phyloP scores from a whole-genome alignment of 352 stramenopile species.

The Pythium phragmitis region DNA sequence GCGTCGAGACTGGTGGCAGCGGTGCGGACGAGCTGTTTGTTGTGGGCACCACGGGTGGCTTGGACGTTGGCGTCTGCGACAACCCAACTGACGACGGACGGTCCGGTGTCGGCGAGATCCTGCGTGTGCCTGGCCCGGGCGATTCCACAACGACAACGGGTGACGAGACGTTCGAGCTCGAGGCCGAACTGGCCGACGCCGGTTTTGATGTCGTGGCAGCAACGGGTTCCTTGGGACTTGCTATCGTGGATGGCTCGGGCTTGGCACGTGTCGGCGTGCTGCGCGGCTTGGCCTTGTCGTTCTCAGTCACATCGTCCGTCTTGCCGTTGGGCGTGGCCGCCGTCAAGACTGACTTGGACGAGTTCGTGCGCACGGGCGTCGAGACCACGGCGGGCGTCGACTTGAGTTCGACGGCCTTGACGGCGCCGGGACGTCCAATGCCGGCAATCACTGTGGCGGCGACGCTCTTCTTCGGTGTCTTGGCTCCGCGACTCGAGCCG shows the following conservation, averaged over 20 bases:
- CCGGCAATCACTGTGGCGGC: constrained; percentile 54
- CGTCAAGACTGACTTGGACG: constrained; percentile 33
- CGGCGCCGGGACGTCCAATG: constrained; percentile 66
- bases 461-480: constrained; percentile 72
- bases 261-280: constrained; percentile 50
- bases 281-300: constrained; percentile 48
- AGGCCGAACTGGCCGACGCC: constrained; percentile 17
- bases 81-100: constrained; percentile 13
- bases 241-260: constrained; percentile 35
- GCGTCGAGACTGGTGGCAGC: constrained; percentile 20
- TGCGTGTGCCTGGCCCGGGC: constrained; percentile 6
- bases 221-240: constrained; percentile 34
- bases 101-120: constrained; percentile 26
- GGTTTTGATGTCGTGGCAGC: constrained; percentile 22
- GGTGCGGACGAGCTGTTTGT: too few species aligned
- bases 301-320: constrained; percentile 43
- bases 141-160: constrained; percentile 20
- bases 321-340: constrained; percentile 44
- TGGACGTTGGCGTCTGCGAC: constrained; percentile 20
- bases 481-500: constrained; percentile 31
- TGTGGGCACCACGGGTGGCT: constrained; percentile 29
- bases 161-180: constrained; percentile 26
- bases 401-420: constrained; percentile 84
- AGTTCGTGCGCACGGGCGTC: constrained; percentile 39
- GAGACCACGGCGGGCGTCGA: constrained; percentile 45